Base-by-base conservation (phyloP, 768 basidiomycete genomes). In the Tylopilus subfusipes region DNA sequence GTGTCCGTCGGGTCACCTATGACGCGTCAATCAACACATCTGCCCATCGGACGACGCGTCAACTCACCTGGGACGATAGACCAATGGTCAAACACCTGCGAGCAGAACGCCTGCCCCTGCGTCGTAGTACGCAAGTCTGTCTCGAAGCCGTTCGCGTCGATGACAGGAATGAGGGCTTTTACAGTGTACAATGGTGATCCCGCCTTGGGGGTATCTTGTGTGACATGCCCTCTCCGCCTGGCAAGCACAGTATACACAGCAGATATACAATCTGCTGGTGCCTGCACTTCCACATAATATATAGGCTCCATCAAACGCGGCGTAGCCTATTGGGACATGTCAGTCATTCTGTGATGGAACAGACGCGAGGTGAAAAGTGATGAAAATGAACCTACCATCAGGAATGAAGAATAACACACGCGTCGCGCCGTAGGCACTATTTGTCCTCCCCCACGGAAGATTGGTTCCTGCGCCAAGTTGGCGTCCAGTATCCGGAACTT, bases 281-380 rank as follows among this genome's bases (percentile, higher is more conserved):
- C 92, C 72, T 98, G 96, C n/a, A 99, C 95, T 72, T 99, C 97
- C 50, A 98, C 96, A 68, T 93, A 98, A 78, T 96, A 98, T 57
- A 98, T 86, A 4, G 97, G 97, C 71, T 99, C 96, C 85, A 96
- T 93, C 55, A 97, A 73, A 54, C 94, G 84, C 5, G 96, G 96
- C 4, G 94, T 91, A 16, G 96, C 94, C 94, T 96, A 60, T 46
- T 21, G n/a, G n/a, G 18, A 22, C 16, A 27, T 18, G 16, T 54
- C 29, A 27, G 44, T 31, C n/a, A 46, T 30, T 34, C 16, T 18
- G 21, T 8, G 48, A 48, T 54, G 47, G 44, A 45, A n/a, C 13
- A 3, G 47, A 44, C 16, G 31, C 29, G 19, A 40, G 13, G 50
- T 45, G 50, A 33, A 46, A 53, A 70, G 14, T 16, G n/a, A n/a